These are phyloP conservation scores for Rhazya stricta DNA, from an alignment of 257 asterid genomes.

Conservation along the genomic window DNA sequence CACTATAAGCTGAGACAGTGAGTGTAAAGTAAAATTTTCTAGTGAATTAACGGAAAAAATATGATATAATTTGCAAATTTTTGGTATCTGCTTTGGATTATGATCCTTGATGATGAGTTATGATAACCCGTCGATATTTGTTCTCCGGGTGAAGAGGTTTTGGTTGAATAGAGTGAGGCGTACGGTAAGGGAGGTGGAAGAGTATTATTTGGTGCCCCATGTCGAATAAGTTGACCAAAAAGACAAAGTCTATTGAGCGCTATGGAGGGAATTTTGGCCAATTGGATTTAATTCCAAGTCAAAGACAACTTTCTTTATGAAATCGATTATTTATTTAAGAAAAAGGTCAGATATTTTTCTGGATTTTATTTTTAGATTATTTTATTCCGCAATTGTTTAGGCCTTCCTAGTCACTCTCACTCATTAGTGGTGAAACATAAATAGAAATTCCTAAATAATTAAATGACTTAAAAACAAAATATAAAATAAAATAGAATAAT, in stretches of 20 bases:
- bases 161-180: conserved; percentile 7
- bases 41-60: not conserved
- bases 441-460: no score
- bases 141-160: not conserved
- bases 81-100: not conserved
- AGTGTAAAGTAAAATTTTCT: not conserved
- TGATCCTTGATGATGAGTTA: not conserved
- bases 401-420: no score
- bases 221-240: not conserved
- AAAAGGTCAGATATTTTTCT: no score
- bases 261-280: not conserved
- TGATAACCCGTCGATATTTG: not conserved
- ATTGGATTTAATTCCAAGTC: not conserved
- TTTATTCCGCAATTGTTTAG: no score
- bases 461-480: no score
- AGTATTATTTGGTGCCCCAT: not conserved
- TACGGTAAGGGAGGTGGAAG: conserved; percentile 9
- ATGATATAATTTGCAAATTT: not conserved
- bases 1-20: not conserved
- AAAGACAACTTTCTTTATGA: no score
- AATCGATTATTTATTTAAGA: no score
- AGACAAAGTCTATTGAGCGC: not conserved
- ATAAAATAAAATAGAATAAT: no score
- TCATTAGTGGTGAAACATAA: no score
- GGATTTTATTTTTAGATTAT: no score